Percentiles rank a stretch among this genome's conserved stretches.
phyloP scores from a whole-genome alignment of 2,329 filamentous ascomycete species.

The Gnomoniopsis smithogilvyi region DNA sequence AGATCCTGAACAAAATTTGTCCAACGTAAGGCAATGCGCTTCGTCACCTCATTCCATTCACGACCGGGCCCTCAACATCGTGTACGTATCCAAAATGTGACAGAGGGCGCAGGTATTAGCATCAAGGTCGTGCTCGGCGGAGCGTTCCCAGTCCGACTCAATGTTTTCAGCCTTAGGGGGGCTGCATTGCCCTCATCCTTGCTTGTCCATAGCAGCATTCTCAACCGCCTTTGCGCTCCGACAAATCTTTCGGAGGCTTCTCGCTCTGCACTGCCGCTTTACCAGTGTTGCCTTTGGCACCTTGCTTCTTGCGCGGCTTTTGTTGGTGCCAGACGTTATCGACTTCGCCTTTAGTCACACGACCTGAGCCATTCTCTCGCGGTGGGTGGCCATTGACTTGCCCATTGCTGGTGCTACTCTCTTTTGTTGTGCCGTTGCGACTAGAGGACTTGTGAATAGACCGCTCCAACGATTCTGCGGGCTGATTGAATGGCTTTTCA shows the following conservation, averaged over 20 bases:
- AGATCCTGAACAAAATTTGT: slow-evolving; percentile 23
- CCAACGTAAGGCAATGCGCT: slow-evolving; percentile 21
- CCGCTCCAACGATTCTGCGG: slow-evolving; percentile 15
- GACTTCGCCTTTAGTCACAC: slow-evolving; percentile 52
- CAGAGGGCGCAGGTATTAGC: background rate
- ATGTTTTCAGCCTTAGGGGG: background rate
- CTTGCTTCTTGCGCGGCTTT: slow-evolving; percentile 50
- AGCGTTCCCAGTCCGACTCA: background rate
- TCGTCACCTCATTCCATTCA: background rate
- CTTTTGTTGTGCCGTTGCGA: slow-evolving; percentile 23
- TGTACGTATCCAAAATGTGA: slow-evolving; percentile 18
- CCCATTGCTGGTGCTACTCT: slow-evolving; percentile 21
- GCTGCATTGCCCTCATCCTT: background rate
- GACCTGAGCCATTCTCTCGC: slow-evolving; percentile 51
- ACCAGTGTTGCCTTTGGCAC: slow-evolving; percentile 43
- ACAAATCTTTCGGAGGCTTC: slow-evolving; percentile 54
- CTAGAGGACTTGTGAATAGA: slow-evolving; percentile 17
- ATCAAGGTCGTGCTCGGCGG: background rate
- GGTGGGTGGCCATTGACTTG: slow-evolving; percentile 35
- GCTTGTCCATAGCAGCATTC: background rate
- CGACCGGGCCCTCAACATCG: background rate
- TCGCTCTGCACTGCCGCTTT: slow-evolving; percentile 45
- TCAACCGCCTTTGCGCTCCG: slow-evolving; percentile 63
- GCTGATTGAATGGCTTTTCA: slow-evolving; percentile 15
- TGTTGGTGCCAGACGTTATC: slow-evolving; percentile 57